phyloP scores from a whole-genome alignment of 495 filamentous ascomycete species.

The Astrocystis sublimbata region DNA sequence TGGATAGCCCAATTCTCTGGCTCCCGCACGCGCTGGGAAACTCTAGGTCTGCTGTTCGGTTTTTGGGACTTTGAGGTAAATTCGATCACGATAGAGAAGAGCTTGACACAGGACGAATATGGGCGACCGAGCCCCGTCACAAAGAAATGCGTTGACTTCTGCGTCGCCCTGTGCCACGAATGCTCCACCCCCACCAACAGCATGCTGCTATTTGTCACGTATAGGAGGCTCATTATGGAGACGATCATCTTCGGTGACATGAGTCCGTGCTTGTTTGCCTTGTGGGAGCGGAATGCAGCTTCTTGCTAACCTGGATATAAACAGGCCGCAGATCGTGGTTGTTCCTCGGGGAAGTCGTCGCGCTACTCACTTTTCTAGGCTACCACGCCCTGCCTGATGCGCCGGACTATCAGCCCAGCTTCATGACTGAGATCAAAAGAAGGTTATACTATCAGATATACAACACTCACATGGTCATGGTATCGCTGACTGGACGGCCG shows the following conservation, averaged over 20 bases:
- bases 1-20: slow-evolving; percentile 49
- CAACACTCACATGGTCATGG: slow-evolving; percentile 19
- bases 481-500: slow-evolving; percentile 11
- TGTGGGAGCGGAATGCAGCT: neutral
- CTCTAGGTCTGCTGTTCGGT: slow-evolving; percentile 54
- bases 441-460: slow-evolving; percentile 57
- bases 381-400: slow-evolving; percentile 47
- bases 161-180: slow-evolving; percentile 50
- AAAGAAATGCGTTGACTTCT: slow-evolving; percentile 45
- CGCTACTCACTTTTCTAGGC: slow-evolving; percentile 58
- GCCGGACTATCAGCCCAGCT: slow-evolving; percentile 2
- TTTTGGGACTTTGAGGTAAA: slow-evolving; percentile 38
- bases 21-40: slow-evolving; percentile 59
- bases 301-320: slow-evolving; percentile 3
- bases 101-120: slow-evolving; percentile 18
- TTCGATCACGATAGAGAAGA: slow-evolving; percentile 8
- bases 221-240: slow-evolving; percentile 45
- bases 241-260: slow-evolving; percentile 54
- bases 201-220: slow-evolving; percentile 48
- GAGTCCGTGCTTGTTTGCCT: slow-evolving; percentile 39
- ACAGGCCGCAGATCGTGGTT: slow-evolving; percentile 54
- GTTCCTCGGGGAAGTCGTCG: slow-evolving; percentile 50
- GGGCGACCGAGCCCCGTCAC: slow-evolving; percentile 33
- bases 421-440: slow-evolving; percentile 44
- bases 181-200: slow-evolving; percentile 51